Evolutionary conservation across 257 asterid species (phyloP).

Genomic region (Lycium ferocissimum): DNA sequence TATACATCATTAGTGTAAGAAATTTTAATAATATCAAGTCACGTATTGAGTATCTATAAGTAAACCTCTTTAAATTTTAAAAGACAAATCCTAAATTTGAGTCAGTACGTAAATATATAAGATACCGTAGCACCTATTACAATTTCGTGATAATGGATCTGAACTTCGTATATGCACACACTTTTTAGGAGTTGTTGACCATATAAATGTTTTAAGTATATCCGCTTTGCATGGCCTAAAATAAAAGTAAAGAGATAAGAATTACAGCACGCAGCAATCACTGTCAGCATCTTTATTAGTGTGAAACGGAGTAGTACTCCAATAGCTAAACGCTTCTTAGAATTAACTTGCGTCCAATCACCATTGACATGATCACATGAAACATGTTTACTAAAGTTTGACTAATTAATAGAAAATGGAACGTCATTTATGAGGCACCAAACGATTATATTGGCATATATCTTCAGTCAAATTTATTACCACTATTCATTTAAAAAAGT

Average conservation of each 20-base stretch:
- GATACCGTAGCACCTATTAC: no score
- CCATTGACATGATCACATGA: not conserved
- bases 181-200: no score
- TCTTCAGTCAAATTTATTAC: not conserved
- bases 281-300: not conserved
- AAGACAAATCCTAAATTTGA: no score
- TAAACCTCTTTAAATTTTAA: no score
- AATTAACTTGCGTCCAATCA: not conserved
- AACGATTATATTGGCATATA: not conserved
- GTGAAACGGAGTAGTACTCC: not conserved
- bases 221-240: not conserved
- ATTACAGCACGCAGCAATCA: not conserved
- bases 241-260: not conserved
- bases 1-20: no score
- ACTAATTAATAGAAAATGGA: not conserved
- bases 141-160: no score
- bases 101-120: no score
- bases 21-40: no score
- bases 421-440: not conserved
- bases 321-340: not conserved
- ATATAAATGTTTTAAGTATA: not conserved
- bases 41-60: no score
- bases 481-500: not conserved
- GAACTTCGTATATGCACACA: no score
- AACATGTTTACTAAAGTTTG: conserved; percentile 10